Evolutionary conservation across 2,329 filamentous ascomycete genomes (phyloP).

Genomic region (Pseudogymnoascus sp.): DNA sequence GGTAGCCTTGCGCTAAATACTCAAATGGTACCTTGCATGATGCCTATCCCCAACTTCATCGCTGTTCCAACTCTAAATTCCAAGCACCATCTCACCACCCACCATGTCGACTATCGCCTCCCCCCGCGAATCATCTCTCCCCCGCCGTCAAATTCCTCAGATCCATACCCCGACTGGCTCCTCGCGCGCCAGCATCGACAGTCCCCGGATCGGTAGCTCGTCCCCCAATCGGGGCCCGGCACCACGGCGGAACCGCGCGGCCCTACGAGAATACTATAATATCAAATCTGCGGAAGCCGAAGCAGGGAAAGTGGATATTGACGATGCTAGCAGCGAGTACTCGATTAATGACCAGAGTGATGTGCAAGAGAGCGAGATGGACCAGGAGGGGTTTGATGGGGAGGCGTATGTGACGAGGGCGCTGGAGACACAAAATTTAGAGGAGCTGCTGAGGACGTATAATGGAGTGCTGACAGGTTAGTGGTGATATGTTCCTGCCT

Average conservation of each 20-base stretch:
- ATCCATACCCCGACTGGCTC: constrained; percentile 66
- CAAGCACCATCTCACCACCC: background rate
- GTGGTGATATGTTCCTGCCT: constrained; percentile 18
- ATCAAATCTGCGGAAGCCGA: constrained; percentile 43
- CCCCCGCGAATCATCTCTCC: constrained; percentile 51
- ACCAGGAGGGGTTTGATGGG: constrained; percentile 64
- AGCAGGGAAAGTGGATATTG: constrained; percentile 27
- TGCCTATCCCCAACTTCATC: constrained; percentile 8
- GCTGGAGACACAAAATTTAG: constrained; percentile 55
- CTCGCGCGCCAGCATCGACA: constrained; percentile 65
- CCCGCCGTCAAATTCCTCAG: constrained; percentile 49
- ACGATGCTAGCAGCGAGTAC: constrained; percentile 25
- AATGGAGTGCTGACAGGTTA: constrained; percentile 56
- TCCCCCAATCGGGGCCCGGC: constrained; percentile 41
- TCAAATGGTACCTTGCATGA: constrained; percentile 13
- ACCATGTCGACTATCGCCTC: constrained; percentile 59
- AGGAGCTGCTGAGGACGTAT: constrained; percentile 64
- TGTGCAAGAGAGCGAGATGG: constrained; percentile 63
- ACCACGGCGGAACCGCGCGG: constrained; percentile 58
- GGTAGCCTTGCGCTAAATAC: constrained; percentile 17
- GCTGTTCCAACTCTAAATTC: constrained; percentile 1
- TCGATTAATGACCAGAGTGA: constrained; percentile 39
- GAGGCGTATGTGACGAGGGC: constrained; percentile 58
- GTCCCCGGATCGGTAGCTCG: constrained; percentile 34
- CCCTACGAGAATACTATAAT: constrained; percentile 92